Evolutionary conservation across 495 filamentous ascomycete species (phyloP), one percentile per base, ranked within the genome.

Genomic region (Lasiosphaeria hispida): DNA sequence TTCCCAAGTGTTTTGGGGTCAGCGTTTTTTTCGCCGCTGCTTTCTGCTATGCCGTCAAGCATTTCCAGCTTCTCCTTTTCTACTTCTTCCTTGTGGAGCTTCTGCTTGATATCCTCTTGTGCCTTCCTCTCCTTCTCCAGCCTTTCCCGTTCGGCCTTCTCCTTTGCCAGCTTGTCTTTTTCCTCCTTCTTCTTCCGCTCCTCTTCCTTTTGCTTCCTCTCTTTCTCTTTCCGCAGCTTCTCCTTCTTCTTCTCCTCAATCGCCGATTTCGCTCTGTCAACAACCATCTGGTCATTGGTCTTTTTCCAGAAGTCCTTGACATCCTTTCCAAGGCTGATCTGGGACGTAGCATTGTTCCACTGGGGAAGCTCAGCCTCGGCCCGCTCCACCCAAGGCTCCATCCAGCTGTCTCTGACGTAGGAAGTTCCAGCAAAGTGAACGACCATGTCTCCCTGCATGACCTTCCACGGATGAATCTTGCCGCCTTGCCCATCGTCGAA

Each of bases 371-470:
- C 34, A 10, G 52, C 44, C 42, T 69, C 66, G 14, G 61, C 58
- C 15, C 63, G 36, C 10, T 52, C 43, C 5, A 67, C 49, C 66
- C 66, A 69, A 4, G 61, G 66, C 14, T 39, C 55, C 64, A 69
- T 66, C 66, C 63, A 69, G 61, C 63, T 64, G 23, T 66, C 63
- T 15, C 63, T 50, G 33, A 69, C 63, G 19, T 53, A 35, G 9
- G 55, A 59, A 7, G 66, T 50, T 1, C 64, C 66, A 6, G 64
- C 66, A 34, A 69, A 66, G 48, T 66, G 63, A 36, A 66, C 55
- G 10, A 53, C 45, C 55, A 69, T 34, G 45, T 68, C 65, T 34
- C 65, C 65, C 17, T 59, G 65, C 65, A 68, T 68, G 36, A 68
- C 54, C 60, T 68, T 68, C 65, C 65, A 68, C 23, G 63, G 39